phyloP scores from a whole-genome alignment of 352 stramenopile species.

The Phytopythium oedochilum region DNA sequence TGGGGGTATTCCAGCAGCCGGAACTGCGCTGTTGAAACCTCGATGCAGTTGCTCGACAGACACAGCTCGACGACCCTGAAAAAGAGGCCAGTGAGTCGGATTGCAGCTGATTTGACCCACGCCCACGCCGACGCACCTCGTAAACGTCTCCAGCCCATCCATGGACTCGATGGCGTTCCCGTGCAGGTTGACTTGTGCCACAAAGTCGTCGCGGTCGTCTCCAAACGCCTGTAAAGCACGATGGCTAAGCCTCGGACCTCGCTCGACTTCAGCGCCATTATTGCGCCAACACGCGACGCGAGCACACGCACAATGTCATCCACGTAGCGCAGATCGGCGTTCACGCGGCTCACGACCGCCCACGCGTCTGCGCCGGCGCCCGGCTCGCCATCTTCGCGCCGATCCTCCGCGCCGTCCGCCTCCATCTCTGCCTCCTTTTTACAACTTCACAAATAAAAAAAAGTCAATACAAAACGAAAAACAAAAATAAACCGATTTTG shows the following conservation, averaged over 20 bases:
- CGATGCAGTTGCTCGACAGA: constrained; percentile 78
- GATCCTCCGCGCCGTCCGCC: constrained; percentile 1
- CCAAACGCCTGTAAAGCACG: constrained; percentile 12
- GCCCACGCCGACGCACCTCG: constrained; percentile 12
- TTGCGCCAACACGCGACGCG: neutral
- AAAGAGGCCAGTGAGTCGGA: neutral
- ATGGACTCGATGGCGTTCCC: constrained; percentile 61
- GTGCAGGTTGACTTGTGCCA: constrained; percentile 78
- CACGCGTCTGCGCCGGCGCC: constrained; percentile 5
- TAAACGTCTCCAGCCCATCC: constrained; percentile 64
- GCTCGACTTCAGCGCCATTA: neutral
- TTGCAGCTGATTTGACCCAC: neutral
- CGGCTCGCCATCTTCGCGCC: neutral
- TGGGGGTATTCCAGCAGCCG: no score
- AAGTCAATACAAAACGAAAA: neutral
- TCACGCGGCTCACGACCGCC: constrained; percentile 30
- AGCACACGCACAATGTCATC: constrained; percentile 2
- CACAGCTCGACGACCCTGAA: constrained; percentile 60
- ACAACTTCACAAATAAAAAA: neutral
- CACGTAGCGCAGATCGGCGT: constrained; percentile 27
- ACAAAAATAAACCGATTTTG: neutral
- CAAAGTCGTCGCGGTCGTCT: constrained; percentile 31
- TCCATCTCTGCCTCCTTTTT: neutral
- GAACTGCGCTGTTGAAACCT: no score
- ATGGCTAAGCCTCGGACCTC: neutral